Conservation (phyloP, 2,329 filamentous ascomycete genomes). For the Hypoxylon sp. region DNA sequence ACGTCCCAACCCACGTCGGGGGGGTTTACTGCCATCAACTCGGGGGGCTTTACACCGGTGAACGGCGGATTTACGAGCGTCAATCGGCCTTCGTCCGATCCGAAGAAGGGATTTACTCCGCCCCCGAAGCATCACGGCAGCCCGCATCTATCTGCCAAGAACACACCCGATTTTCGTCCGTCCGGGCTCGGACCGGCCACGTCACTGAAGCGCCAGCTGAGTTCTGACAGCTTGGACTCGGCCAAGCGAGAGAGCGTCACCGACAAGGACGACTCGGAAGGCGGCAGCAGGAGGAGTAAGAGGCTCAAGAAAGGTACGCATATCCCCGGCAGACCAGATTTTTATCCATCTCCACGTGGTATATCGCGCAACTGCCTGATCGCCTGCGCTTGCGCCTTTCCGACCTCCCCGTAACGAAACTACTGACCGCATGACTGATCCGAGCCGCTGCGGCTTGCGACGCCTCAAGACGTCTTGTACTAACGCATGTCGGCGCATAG, state of each 20-base stretch:
- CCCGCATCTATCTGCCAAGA: slow-evolving; percentile 68
- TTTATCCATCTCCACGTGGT: slow-evolving; percentile 18
- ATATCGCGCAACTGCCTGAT: too few species aligned
- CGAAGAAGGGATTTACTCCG: slow-evolving; percentile 69
- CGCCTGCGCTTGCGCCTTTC: too few species aligned
- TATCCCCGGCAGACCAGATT: background rate
- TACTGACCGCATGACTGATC: too few species aligned
- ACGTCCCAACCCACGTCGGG: slow-evolving; percentile 53
- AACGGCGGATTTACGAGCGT: slow-evolving; percentile 75
- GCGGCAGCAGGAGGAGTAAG: slow-evolving; percentile 84
- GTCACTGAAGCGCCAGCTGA: slow-evolving; percentile 79
- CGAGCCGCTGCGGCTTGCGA: too few species aligned
- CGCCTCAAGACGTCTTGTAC: slow-evolving; percentile 43
- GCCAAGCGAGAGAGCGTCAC: slow-evolving; percentile 56
- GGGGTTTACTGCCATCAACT: slow-evolving; percentile 68
- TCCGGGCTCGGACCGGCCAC: slow-evolving; percentile 62
- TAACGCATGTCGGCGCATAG: slow-evolving; percentile 52
- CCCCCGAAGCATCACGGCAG: slow-evolving; percentile 68
- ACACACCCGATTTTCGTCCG: slow-evolving; percentile 70
- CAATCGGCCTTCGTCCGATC: slow-evolving; percentile 60
- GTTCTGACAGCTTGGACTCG: slow-evolving; percentile 62
- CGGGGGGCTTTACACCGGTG: slow-evolving; percentile 75
- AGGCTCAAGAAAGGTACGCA: slow-evolving; percentile 83
- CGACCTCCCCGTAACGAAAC: too few species aligned
- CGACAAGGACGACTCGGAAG: slow-evolving; percentile 67